Conservation (phyloP, 1,284 basidiomycete genomes). For the Fistulina hepatica region DNA sequence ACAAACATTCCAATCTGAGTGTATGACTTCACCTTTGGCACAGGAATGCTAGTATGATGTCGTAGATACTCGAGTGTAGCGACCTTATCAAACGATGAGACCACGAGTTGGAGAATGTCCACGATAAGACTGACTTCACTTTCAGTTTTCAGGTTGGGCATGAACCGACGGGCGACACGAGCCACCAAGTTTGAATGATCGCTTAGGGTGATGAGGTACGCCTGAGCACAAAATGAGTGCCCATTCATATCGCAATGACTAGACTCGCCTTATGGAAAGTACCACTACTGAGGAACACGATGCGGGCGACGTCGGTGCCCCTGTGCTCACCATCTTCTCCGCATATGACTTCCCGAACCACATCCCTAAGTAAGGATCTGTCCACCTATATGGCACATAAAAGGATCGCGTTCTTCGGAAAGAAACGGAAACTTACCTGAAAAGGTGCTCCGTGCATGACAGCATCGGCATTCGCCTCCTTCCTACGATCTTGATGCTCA, state of each 20-base stretch:
- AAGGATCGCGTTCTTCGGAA: too few species aligned
- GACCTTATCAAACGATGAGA: too few species aligned
- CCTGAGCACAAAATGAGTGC: slow-evolving; percentile 30
- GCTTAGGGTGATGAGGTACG: slow-evolving; percentile 60
- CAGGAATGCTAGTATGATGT: slow-evolving; percentile 53
- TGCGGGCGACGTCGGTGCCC: slow-evolving; percentile 51
- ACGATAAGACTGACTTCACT: too few species aligned
- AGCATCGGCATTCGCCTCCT: slow-evolving; percentile 49
- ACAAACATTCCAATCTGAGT: too few species aligned
- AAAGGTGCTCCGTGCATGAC: slow-evolving; percentile 52
- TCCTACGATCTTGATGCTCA: slow-evolving; percentile 53
- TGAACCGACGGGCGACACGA: slow-evolving; percentile 69
- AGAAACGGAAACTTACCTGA: too few species aligned
- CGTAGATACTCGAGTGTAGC: slow-evolving; percentile 70
- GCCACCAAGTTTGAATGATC: slow-evolving; percentile 55
- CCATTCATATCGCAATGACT: neutral
- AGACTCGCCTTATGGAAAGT: slow-evolving; percentile 36
- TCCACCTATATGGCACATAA: too few species aligned
- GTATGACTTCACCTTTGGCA: too few species aligned
- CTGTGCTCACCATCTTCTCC: too few species aligned
- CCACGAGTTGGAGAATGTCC: too few species aligned
- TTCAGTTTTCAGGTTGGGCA: slow-evolving; percentile 73
- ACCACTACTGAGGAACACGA: slow-evolving; percentile 55
- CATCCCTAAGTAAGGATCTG: slow-evolving; percentile 56
- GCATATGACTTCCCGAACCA: slow-evolving; percentile 63